phyloP scores from a whole-genome alignment of 73 alveolate species.

The Tetrahymena thermophila region DNA sequence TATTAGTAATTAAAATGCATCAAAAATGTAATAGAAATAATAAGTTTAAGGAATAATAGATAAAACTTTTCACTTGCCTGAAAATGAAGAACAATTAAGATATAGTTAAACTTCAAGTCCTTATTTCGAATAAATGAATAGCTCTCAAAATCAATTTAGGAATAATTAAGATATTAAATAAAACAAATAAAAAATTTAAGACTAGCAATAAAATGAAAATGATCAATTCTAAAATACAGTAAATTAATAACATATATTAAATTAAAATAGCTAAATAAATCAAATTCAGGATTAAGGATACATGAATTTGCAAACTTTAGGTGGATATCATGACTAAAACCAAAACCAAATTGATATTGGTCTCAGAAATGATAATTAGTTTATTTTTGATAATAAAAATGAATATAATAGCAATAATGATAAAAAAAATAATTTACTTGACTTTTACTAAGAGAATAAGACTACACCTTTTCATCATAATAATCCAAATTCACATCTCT shows the following conservation, averaged over 20 bases:
- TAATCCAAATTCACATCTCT: too few species aligned
- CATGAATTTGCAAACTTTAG: neutral
- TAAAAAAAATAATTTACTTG: neutral
- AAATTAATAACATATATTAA: neutral
- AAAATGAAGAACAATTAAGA: neutral
- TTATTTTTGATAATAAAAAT: neutral
- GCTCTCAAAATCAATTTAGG: neutral
- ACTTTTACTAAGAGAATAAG: neutral
- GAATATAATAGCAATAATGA: neutral
- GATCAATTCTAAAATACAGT: neutral
- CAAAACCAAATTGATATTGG: too few species aligned
- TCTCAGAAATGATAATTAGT: neutral
- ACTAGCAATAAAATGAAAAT: neutral
- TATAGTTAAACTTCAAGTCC: neutral
- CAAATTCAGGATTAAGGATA: neutral
- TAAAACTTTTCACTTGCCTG: neutral
- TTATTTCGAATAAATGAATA: neutral
- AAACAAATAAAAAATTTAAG: neutral
- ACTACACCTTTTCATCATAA: neutral
- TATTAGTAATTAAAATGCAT: neutral
- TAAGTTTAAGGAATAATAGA: neutral
- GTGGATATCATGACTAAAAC: neutral
- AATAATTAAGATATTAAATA: neutral
- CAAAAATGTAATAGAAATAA: neutral
- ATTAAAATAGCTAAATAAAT: too few species aligned